phyloP scores from a whole-genome alignment of 2,329 filamentous ascomycete genomes.

The Chlorencoelia australis region DNA sequence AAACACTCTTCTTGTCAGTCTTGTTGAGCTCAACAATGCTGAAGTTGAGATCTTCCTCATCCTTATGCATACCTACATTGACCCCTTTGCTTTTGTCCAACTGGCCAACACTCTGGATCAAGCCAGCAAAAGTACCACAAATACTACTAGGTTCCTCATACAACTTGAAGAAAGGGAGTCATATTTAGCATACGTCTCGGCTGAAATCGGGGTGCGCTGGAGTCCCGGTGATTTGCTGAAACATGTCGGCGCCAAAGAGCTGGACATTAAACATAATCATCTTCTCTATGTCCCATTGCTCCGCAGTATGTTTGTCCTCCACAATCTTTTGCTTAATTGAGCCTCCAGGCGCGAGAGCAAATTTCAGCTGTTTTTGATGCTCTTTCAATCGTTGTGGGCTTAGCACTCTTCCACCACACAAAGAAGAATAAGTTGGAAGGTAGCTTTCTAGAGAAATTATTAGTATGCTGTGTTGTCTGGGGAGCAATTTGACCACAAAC shows the following conservation, averaged over 20 bases:
- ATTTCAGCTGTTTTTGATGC: neutral
- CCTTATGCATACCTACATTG: neutral
- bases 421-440: neutral
- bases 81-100: neutral
- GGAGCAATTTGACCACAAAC: too few relatives aligned
- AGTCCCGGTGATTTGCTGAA: slow-evolving; percentile 27
- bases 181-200: neutral
- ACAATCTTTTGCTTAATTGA: slow-evolving; percentile 32
- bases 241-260: slow-evolving; percentile 30
- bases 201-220: neutral
- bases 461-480: too few relatives aligned
- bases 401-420: neutral
- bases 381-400: neutral
- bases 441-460: neutral
- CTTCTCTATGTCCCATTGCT: slow-evolving; percentile 25
- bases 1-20: neutral
- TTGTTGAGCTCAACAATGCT: neutral
- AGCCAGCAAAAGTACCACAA: neutral
- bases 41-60: neutral
- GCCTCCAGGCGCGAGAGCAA: slow-evolving; percentile 29
- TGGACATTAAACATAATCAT: slow-evolving; percentile 30
- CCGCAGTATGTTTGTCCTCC: slow-evolving; percentile 20
- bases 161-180: neutral
- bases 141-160: neutral
- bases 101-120: neutral